phyloP scores from a whole-genome alignment of 1,284 basidiomycete species.

The Kalmanozyma brasiliensis region DNA sequence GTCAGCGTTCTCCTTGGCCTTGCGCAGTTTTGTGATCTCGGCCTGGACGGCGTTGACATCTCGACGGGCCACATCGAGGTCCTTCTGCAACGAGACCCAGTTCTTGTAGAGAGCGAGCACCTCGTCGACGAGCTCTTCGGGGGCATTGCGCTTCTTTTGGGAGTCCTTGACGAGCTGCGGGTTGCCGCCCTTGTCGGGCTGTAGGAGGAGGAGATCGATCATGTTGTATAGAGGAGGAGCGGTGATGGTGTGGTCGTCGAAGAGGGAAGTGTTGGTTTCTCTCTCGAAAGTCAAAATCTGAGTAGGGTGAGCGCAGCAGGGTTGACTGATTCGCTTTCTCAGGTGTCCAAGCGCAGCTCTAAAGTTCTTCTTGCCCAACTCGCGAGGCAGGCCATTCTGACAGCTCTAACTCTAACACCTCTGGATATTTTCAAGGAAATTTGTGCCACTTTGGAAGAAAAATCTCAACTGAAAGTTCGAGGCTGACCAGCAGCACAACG shows the following conservation, averaged over 20 bases:
- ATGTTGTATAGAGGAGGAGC: constrained; percentile 8
- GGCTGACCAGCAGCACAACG: too few relatives aligned
- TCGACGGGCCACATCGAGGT: constrained; percentile 80
- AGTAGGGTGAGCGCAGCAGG: background rate
- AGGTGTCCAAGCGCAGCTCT: constrained; percentile 9
- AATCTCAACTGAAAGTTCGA: too few relatives aligned
- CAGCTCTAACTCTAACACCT: background rate
- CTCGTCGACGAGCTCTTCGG: constrained; percentile 91
- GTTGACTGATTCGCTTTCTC: background rate
- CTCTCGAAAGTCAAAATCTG: constrained; percentile 8
- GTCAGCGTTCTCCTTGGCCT: constrained; percentile 89
- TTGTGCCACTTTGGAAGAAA: constrained; percentile 37
- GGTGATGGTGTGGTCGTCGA: background rate
- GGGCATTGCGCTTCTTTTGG: constrained; percentile 87
- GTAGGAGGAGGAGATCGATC: constrained; percentile 58
- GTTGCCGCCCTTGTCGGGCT: constrained; percentile 79
- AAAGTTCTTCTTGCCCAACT: background rate
- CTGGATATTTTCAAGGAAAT: constrained; percentile 1
- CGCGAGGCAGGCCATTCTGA: too few relatives aligned
- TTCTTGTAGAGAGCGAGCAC: constrained; percentile 89
- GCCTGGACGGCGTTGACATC: constrained; percentile 91
- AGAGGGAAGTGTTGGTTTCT: background rate
- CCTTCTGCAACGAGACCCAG: constrained; percentile 90
- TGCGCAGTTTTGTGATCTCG: constrained; percentile 91
- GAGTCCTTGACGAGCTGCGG: constrained; percentile 91